These are phyloP conservation scores for Neohortaea acidophila DNA, from an alignment of 495 filamentous ascomycete species.

Conservation along the genomic window DNA sequence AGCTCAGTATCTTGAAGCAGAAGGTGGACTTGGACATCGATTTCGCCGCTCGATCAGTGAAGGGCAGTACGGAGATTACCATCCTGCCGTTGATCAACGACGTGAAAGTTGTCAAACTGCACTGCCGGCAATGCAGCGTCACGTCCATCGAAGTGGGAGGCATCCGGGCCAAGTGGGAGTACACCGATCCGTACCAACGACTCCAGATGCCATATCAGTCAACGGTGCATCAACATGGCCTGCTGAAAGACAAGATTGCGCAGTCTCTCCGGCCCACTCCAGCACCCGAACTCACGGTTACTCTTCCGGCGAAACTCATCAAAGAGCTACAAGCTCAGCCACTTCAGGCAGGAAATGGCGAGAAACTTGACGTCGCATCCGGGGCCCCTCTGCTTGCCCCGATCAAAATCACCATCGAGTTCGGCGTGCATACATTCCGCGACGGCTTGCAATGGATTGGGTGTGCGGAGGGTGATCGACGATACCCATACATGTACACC, in stretches of 20 bases:
- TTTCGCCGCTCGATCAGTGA: constrained; percentile 56
- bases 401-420: constrained; percentile 53
- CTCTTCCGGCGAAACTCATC: constrained; percentile 51
- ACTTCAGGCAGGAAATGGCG: constrained; percentile 13
- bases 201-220: constrained; percentile 46
- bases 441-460: constrained; percentile 90
- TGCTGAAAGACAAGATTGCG: constrained; percentile 51
- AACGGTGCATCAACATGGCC: constrained; percentile 62
- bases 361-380: constrained; percentile 4
- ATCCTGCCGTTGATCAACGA: constrained; percentile 54
- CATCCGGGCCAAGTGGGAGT: constrained; percentile 42
- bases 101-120: constrained; percentile 55
- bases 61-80: constrained; percentile 65
- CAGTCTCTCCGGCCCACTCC: constrained; percentile 42
- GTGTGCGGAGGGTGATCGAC: constrained; percentile 52
- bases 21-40: constrained; percentile 79
- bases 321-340: constrained; percentile 37
- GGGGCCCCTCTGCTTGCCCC: constrained; percentile 37
- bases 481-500: constrained; percentile 86
- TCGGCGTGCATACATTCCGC: constrained; percentile 50
- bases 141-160: constrained; percentile 57
- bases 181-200: constrained; percentile 57
- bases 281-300: constrained; percentile 45
- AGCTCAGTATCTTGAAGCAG: constrained; percentile 33
- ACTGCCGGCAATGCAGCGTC: constrained; percentile 74